Conservation (phyloP, 208 protist genomes). For the Leishmania amazonensis region DNA sequence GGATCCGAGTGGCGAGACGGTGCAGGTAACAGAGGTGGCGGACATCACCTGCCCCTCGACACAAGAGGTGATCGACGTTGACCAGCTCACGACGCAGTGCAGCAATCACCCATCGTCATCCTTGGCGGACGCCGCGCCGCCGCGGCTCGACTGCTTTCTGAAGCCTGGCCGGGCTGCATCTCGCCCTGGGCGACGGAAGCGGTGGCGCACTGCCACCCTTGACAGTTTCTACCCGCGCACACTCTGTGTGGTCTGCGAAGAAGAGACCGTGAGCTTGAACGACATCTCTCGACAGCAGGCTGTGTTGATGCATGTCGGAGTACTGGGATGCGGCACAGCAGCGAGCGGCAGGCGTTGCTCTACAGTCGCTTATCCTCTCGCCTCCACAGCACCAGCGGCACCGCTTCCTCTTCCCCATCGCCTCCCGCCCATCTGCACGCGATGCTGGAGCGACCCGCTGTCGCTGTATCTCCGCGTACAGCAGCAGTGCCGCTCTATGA, state of each 20-base stretch:
- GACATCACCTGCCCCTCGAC: slow-evolving; percentile 19
- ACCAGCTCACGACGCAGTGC: slow-evolving; percentile 35
- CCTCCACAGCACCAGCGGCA: not conserved
- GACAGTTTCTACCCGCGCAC: slow-evolving; percentile 50
- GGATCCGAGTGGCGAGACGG: not conserved
- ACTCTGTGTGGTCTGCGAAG: slow-evolving; percentile 46
- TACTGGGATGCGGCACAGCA: not conserved
- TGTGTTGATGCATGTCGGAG: slow-evolving; percentile 8
- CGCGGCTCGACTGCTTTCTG: not conserved
- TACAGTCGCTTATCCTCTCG: not conserved
- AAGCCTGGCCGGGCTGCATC: not conserved
- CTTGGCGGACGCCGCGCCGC: not conserved
- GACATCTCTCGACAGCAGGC: slow-evolving; percentile 28
- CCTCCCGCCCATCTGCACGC: slow-evolving; percentile 45
- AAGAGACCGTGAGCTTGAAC: slow-evolving; percentile 28
- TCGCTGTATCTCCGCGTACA: slow-evolving; percentile 29
- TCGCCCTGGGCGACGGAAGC: not conserved
- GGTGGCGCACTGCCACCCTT: slow-evolving; percentile 28
- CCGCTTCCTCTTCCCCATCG: not conserved
- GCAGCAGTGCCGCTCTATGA: slow-evolving; percentile 22
- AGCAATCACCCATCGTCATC: slow-evolving; percentile 3
- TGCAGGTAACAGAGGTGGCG: slow-evolving; percentile 10
- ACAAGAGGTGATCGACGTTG: slow-evolving; percentile 31
- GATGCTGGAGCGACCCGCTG: slow-evolving; percentile 44
- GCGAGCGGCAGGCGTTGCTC: not conserved